Evolutionary conservation across 192 early-diverging fungal genomes (phyloP), one percentile per base, ranked within the genome.

Genomic region (Spizellomyces sp.): DNA sequence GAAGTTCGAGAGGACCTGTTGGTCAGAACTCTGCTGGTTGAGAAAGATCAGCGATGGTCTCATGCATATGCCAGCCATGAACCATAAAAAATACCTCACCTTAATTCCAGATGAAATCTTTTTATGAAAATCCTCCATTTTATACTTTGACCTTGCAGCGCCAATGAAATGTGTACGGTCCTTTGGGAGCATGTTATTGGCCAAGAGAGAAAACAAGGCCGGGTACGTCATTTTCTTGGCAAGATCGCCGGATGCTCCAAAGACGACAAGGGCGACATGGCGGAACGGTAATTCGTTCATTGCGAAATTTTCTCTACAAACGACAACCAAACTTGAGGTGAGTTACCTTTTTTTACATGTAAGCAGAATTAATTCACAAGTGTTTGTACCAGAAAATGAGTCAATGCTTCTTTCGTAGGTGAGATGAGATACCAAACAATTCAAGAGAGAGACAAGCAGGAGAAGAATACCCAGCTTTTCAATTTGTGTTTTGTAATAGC

Each of bases 191-290:
- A 89, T 84, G 1, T 82, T 81, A 74, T 90, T 87, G 66, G 86
- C 84, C 81, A 89, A 90, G 48, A 94, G 87, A 52, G 90, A 89
- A 84, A 91, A 94, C 48, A 95, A 82, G 9, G 93, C 91, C 7
- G 94, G 94, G 75, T 84, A 95, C 41, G 94, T 94, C 81, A 94
- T 95, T 65, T 95, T 95, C 77, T 92, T 93, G 56, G 94, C 94
- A 58, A 95, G 83, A 77, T 95, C 94, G 54, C 94, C 94, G 14
- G 90, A 92, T 41, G 94, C 94, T 45, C 94, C 94, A 64, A 95
- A 87, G 10, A 95, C 92, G 88, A 80, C 79, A 58, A 85, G 58
- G 12, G 70, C 45, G 67, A 71, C 55, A 41, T 75, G 74, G 62
- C 58, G 46, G 45, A 60, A 70, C 9, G 9, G 27, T 15, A 9